Base-by-base conservation (phyloP, 768 basidiomycete species). In the Trametes gibbosa region DNA sequence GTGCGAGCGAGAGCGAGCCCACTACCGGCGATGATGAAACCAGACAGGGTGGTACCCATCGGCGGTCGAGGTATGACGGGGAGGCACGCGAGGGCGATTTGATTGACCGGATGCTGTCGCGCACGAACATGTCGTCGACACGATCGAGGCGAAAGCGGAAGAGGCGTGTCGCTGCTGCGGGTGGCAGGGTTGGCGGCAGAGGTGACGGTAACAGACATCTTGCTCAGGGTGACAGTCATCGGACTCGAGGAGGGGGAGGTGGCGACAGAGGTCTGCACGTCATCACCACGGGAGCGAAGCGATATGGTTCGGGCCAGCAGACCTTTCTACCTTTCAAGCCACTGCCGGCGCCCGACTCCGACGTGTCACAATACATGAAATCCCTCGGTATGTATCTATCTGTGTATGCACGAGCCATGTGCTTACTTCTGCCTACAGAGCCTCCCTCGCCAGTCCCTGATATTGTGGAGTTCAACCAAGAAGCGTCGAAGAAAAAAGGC, bases 61-160 rank as follows among this genome's bases (percentile, higher is more conserved):
- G 59, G 21, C 55, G 25, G 0, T 53, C 50, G 23, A n/a, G 60
- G 53, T 65, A 61, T 9, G 67, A 69, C 21, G 69, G 67, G 24
- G 66, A 61, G 34, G 58, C 71, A 65, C 54, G 76, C 73, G 69
- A 79, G 76, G 61, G 78, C 67, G 68, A 83, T 65, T 68, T 87
- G 51, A 87, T 90, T 47, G 85, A 90, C 63, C 84, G 83, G 68
- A 90, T 90, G 88, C 66, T 90, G 48, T 74, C 76, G 14, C 76
- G 80, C 47, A 78, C 79, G 2, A 71, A 73, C 21, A 66, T 61
- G 43, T 59, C 54, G 6, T 53, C 50, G 32, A 12, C 24, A 3
- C 25, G 6, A 3, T 48, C 37, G 8, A 43, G 27, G 19, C 59
- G 56, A 50, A 47, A 48, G 16, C 51, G 48, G 25, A 60, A 25